These are phyloP conservation scores for Ogataea degrootiae DNA, from an alignment of 805 yeast genomes.

Conservation along the genomic window DNA sequence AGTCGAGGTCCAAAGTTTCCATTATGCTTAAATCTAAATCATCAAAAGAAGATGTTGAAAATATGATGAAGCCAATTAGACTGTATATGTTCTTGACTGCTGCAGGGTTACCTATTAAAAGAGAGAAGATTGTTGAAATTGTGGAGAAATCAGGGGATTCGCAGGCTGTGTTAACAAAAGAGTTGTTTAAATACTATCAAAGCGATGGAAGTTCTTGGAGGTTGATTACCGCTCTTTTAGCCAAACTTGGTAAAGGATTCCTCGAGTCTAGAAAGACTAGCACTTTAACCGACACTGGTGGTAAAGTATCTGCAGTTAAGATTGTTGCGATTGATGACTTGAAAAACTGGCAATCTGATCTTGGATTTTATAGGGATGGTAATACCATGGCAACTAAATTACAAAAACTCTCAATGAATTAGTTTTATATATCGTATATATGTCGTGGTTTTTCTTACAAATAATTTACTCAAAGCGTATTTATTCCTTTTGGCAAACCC, in stretches of 20 bases:
- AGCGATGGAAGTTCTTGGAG: constrained; percentile 33
- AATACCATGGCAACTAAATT: constrained; percentile 3
- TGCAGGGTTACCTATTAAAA: constrained; percentile 43
- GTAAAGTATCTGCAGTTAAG: not conserved
- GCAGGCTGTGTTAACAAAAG: constrained; percentile 33
- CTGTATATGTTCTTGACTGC: constrained; percentile 40
- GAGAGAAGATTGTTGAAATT: constrained; percentile 34
- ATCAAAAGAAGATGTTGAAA: constrained; percentile 32
- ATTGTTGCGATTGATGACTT: constrained; percentile 8
- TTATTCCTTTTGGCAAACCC: constrained; percentile 50
- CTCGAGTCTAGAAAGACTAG: constrained; percentile 3
- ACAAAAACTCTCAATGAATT: not conserved
- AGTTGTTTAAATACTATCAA: constrained; percentile 38
- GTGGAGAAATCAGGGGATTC: constrained; percentile 35
- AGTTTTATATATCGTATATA: no score
- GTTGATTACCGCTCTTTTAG: constrained; percentile 19
- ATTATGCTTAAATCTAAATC: constrained; percentile 37
- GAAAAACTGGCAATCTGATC: constrained; percentile 16
- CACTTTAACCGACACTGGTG: not conserved
- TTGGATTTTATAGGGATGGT: not conserved
- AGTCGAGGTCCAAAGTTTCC: constrained; percentile 36
- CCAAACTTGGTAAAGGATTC: constrained; percentile 16
- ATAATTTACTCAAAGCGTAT: not conserved
- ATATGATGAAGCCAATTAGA: constrained; percentile 34
- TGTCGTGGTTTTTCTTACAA: not conserved